Conservation (phyloP, 2,329 filamentous ascomycete species). For the Coniochaeta sp. region DNA sequence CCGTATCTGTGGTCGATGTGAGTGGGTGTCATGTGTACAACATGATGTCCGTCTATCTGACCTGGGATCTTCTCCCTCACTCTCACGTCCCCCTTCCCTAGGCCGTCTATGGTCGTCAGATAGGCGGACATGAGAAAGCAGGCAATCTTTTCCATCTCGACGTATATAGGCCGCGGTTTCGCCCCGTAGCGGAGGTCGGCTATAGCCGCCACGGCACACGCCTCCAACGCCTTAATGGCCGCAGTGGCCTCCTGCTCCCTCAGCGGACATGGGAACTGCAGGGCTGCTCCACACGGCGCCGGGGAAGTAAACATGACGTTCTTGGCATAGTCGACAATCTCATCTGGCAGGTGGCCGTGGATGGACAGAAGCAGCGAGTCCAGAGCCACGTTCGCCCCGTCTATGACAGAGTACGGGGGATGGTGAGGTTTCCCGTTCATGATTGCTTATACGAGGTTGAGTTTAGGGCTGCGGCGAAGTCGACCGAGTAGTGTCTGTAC, state of each 20-base stretch:
- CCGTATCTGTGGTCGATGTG: constrained; percentile 49
- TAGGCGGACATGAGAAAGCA: constrained; percentile 53
- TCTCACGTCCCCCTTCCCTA: constrained; percentile 38
- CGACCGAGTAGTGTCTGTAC: constrained; percentile 5
- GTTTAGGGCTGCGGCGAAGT: constrained; percentile 3
- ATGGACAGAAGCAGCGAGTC: constrained; percentile 17
- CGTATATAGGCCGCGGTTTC: constrained; percentile 32
- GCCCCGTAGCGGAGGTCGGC: constrained; percentile 45
- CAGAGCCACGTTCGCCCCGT: constrained; percentile 23
- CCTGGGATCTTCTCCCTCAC: constrained; percentile 33
- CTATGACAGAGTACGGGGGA: constrained; percentile 22
- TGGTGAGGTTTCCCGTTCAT: not conserved
- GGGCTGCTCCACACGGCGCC: constrained; percentile 20
- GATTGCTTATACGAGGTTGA: not conserved
- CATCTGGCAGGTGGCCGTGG: constrained; percentile 22
- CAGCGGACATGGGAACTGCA: constrained; percentile 32
- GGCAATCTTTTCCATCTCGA: constrained; percentile 45
- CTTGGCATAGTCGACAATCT: constrained; percentile 19
- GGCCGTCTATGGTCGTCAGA: constrained; percentile 45
- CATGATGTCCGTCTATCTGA: constrained; percentile 4
- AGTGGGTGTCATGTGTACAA: not conserved
- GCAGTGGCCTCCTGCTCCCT: constrained; percentile 31
- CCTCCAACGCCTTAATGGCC: constrained; percentile 53
- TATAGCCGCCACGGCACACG: constrained; percentile 51
- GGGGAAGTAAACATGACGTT: constrained; percentile 22